Base-by-base conservation (phyloP, 768 basidiomycete species). In the Lactarius sp. region DNA sequence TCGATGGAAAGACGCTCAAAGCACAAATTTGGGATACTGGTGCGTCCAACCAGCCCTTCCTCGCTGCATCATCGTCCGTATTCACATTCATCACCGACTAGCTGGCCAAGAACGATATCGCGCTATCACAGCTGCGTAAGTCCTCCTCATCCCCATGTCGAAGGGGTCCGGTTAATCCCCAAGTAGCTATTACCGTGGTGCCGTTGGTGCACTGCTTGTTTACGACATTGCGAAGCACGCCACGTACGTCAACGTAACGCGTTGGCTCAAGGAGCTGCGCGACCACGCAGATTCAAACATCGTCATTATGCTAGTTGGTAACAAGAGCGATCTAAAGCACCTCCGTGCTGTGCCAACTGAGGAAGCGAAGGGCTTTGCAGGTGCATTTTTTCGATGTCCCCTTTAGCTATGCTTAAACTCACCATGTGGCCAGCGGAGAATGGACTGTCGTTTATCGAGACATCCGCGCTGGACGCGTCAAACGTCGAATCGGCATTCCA, bases 21-120 rank as follows among this genome's bases (percentile, higher is more conserved):
- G 96, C 96, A 22, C 96, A 98, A 77, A 90, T 99, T 71, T 99
- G 96, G 96, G 97, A 99, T 77, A 99, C 96, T 69, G 94, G 92
- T 92, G 69, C 70, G 89, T 75, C 13, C 42, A 10, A 16, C 10
- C 22, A 10, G 9, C 6, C 22, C 31, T 1, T 33, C n/a, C 8
- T 34, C 36, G 4, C n/a, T 20, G 2, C 27, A 8, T 27, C 54
- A 50, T 59, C 60, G 39, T 61, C 42, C 31, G 53, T 58, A 59
- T 57, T 65, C 42, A 62, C 60, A 31, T 50, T 27, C 33, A 39
- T 42, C 1, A 18, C 12, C 55, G 39, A 62, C n/a, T 65, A 93
- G 95, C 95, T 71, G 95, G 95, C 20, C 94, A 98, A 76, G 95
- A 98, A 77, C 88, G 94, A 69, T 98, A 98, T 78, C 87, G 95